These are phyloP conservation scores for Butyriboletus loyo DNA, from an alignment of 768 basidiomycete genomes.

Conservation along the genomic window DNA sequence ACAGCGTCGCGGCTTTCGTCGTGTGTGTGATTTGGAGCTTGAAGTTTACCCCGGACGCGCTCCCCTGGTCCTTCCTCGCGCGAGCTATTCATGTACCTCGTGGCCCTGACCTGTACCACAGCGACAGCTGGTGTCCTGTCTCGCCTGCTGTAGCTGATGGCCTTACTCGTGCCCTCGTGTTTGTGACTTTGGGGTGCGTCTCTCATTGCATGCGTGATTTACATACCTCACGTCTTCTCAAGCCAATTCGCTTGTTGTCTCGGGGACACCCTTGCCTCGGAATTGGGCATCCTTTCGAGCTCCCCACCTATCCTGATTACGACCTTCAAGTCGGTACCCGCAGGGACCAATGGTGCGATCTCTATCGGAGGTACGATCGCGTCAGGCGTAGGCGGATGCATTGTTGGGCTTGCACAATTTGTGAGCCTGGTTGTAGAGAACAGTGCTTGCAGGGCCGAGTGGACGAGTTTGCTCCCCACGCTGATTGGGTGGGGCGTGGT, in stretches of 20 bases:
- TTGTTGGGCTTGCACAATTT: constrained; percentile 66
- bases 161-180: constrained; percentile 60
- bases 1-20: constrained; percentile 62
- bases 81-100: constrained; percentile 9
- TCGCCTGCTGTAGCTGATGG: constrained; percentile 42
- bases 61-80: constrained; percentile 35
- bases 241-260: constrained; percentile 89
- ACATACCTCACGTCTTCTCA: not conserved
- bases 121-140: constrained; percentile 60
- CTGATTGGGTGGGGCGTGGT: constrained; percentile 58
- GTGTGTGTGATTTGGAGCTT: constrained; percentile 65
- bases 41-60: constrained; percentile 45
- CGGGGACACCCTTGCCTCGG: constrained; percentile 91
- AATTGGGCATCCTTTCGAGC: constrained; percentile 81
- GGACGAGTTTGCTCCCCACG: constrained; percentile 36
- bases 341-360: constrained; percentile 90
- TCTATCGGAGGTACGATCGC: constrained; percentile 72
- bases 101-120: constrained; percentile 32
- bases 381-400: constrained; percentile 66
- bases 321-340: constrained; percentile 69
- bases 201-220: not conserved
- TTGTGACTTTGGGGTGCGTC: constrained; percentile 62
- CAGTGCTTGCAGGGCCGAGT: constrained; percentile 43
- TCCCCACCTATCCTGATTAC: constrained; percentile 75
- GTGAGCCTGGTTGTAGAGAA: constrained; percentile 61